Base-by-base conservation (phyloP, 345 rosid genomes). In the Mallotus nudiflorus region DNA sequence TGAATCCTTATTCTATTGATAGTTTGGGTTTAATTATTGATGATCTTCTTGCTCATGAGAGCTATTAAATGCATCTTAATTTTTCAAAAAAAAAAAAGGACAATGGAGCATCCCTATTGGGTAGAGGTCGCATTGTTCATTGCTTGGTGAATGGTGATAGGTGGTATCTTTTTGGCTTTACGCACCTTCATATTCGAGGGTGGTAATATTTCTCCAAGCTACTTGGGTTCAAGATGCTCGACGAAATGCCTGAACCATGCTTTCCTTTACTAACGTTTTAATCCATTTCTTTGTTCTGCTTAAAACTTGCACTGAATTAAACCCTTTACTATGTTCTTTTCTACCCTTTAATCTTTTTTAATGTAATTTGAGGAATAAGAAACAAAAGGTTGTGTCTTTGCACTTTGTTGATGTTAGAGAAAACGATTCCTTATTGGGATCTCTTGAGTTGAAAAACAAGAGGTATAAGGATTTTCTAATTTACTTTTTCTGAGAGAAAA, bases 191-290 rank as follows among this genome's bases (percentile, higher is more conserved):
- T 29, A 51, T 28, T 50, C 12, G 7, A 13, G 29, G 10, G 24
- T 16, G 1, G n/a, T 5, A 24, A n/a, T 19, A 50, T 18, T 42
- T 10, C 45, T 25, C 35, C 0, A 5, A 10, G 12, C 14, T 31
- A 27, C 25, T 28, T 55, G 69, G 1, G 49, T 52, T 40, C 51
- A 12, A 73, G 49, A 57, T 80, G 90, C 80, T 89, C 77, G 90
- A 78, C 86, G 96, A 94, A 89, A 94, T 94, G 98, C 98, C 86
- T 83, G 88, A 88, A 78, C 82, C 75, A 94, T 94, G 98, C 83
- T 77, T 45, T 79, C 90, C 66, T 65, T 85, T 76, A 81, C 75
- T 65, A 57, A 76, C 28, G 80, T 76, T 8, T 69, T 86, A 24
- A 39, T 72, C 71, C 76, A 71, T n/a, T 48, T 75, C 64, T 52